A percentile compares a stretch with the other conserved stretches of the same genome.
Conservation (phyloP, 148 eudicot species). For the Vaccinium corymbosum region DNA sequence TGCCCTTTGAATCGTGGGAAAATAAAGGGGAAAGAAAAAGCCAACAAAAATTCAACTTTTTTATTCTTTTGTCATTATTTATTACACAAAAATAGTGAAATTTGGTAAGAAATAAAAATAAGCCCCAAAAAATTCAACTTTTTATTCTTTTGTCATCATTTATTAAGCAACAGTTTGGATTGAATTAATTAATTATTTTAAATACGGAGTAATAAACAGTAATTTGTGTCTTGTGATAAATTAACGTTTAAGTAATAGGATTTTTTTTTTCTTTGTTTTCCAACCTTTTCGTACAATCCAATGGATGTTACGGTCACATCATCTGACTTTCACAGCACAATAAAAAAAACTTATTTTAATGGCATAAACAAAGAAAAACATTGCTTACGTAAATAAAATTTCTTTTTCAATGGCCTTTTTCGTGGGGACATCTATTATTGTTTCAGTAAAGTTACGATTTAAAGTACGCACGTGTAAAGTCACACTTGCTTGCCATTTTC, state of each 20-base stretch:
- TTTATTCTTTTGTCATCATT: background rate
- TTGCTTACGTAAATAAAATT: background rate
- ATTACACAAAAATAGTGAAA: background rate
- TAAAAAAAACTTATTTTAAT: no score
- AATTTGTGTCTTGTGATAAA: background rate
- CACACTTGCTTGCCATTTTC: no score
- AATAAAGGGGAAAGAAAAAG: background rate
- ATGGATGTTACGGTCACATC: background rate
- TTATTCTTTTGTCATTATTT: background rate
- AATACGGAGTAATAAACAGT: background rate
- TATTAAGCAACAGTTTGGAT: background rate
- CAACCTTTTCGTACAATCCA: background rate
- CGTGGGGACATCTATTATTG: background rate
- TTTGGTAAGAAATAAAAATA: no score
- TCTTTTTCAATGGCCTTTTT: background rate
- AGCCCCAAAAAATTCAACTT: background rate
- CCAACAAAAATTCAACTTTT: background rate
- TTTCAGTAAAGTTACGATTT: no score
- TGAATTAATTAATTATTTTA: background rate
- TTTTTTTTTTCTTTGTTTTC: background rate
- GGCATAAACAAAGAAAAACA: background rate
- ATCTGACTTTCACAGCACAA: background rate
- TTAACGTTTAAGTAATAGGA: no score
- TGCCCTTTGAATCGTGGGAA: background rate
- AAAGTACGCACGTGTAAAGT: no score